Evolutionary conservation across 2,329 filamentous ascomycete species (phyloP), one percentile per base, ranked within the genome.

Genomic region (Penicillium sp.): DNA sequence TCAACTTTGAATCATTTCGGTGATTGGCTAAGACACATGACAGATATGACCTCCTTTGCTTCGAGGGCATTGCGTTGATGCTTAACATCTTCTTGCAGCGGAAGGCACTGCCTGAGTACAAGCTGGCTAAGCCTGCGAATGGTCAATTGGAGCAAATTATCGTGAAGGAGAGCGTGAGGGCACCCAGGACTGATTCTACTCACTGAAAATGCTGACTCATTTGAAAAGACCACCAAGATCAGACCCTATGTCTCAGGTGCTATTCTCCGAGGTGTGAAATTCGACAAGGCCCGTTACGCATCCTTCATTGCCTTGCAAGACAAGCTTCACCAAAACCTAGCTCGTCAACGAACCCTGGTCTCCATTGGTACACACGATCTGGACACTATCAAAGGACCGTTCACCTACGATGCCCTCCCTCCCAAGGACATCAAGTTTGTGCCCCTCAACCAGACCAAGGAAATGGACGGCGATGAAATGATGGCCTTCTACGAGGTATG

Each of bases 251-350:
- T 95, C 55, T 88, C 91, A 12, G 90, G 86, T 52, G 90, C 91
- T 41, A 87, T 98, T 56, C 76, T 98, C 54, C 84, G 93, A 58
- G 88, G 90, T 67, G 80, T 98, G 76, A 89, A 84, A 64, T 97
- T 98, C 77, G 90, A 88, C 60, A 80, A 93, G 74, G 88, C 85
- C 58, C 81, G 86, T 57, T 98, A 98, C 70, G 88, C 95, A 60
- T 96, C 90, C 64, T 98, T 98, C 86, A 98, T 98, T 67, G 82
- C 85, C 48, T 80, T 98, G 41, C 93, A 98, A 75, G 94, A 98
- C 74, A 98, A 98, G 76, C 81, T 98, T 41, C 93, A 98, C 75
- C 86, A 91, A 68, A 98, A 98, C 66, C 76, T 98, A 57, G 94
- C 93, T 42, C 83, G 93, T 53, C 88, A 97, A 71, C 79, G 93